These are phyloP conservation scores for Coffea humblotiana DNA, from an alignment of 305 asterid species.

Conservation along the genomic window DNA sequence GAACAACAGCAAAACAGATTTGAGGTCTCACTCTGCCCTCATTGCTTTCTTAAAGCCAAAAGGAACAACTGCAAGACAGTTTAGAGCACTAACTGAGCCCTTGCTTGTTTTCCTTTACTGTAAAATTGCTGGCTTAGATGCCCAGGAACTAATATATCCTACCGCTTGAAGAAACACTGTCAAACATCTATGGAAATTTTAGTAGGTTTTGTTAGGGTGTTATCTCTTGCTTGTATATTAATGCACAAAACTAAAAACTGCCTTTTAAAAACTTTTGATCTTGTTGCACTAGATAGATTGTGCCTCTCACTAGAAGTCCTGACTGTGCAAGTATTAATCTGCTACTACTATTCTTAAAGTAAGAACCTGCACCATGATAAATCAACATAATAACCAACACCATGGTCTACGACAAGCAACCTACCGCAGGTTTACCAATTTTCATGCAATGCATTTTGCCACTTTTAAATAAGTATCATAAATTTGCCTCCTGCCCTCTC, in stretches of 20 bases:
- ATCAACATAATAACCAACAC: neutral
- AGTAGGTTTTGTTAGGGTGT: neutral
- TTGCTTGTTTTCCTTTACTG: neutral
- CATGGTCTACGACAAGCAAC: neutral
- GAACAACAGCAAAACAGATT: too few species aligned
- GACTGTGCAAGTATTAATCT: neutral
- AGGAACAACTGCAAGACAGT: neutral
- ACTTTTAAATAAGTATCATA: neutral
- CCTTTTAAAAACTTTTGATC: neutral
- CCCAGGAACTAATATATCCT: neutral
- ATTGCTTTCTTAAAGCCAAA: neutral
- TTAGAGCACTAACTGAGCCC: neutral
- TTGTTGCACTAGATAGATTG: neutral
- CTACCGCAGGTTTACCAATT: neutral
- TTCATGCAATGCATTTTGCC: neutral
- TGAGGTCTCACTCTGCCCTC: too few species aligned
- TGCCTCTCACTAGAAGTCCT: neutral
- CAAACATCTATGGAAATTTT: neutral
- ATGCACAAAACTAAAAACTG: neutral
- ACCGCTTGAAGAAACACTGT: neutral
- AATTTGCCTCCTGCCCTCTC: neutral
- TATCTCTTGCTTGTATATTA: neutral
- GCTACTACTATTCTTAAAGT: neutral
- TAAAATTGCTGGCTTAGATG: neutral
- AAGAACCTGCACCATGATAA: neutral